These are phyloP conservation scores for Hypericum perforatum DNA, from an alignment of 345 rosid species.

Conservation along the genomic window DNA sequence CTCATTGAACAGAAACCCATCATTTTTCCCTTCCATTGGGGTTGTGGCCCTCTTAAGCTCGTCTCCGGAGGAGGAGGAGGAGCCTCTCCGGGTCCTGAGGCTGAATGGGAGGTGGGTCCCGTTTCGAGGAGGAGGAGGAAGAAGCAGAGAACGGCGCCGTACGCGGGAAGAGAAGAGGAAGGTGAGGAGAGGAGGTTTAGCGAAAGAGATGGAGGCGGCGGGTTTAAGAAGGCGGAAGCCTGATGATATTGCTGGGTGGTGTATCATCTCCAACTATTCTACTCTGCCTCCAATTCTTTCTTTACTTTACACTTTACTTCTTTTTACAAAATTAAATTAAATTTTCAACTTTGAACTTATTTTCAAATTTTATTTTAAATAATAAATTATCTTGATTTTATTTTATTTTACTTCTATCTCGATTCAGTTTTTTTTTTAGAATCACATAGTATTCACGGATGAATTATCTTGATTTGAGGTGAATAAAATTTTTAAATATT, in stretches of 20 bases:
- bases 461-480: too few species aligned
- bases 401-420: too few species aligned
- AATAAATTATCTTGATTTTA: too few species aligned
- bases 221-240: conserved; percentile 37
- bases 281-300: too few species aligned
- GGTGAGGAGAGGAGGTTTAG: conserved; percentile 15
- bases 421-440: too few species aligned
- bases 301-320: too few species aligned
- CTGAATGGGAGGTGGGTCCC: conserved; percentile 24
- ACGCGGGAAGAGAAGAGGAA: conserved; percentile 26
- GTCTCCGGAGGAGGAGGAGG: conserved; percentile 20
- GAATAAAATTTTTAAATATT: too few species aligned
- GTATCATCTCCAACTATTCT: too few species aligned
- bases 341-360: too few species aligned
- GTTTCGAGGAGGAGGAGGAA: not conserved
- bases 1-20: conserved; percentile 53
- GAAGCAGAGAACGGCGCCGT: conserved; percentile 26
- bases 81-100: conserved; percentile 29
- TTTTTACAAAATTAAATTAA: too few species aligned
- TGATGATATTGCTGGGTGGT: conserved; percentile 21
- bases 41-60: conserved; percentile 10
- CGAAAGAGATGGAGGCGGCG: conserved; percentile 12
- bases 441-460: too few species aligned
- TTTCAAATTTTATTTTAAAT: too few species aligned
- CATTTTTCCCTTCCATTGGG: conserved; percentile 30